A percentile compares a stretch with the other conserved stretches of the same genome.
These are phyloP conservation scores for Xanthoconium stramineum DNA, from an alignment of 768 basidiomycete species.

Conservation along the genomic window DNA sequence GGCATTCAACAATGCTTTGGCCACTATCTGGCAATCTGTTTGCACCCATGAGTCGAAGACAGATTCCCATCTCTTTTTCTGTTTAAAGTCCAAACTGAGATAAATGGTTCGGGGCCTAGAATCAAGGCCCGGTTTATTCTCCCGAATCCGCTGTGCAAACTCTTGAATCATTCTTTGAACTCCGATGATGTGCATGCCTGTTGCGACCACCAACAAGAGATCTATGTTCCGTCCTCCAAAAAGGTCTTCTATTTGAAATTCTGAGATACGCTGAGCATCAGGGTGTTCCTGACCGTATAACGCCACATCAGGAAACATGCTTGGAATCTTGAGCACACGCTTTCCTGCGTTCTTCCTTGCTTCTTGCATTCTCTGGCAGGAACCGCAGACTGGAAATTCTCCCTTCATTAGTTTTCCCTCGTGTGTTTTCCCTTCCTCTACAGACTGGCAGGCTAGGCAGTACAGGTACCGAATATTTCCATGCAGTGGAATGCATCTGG, in stretches of 20 bases:
- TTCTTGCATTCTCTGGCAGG: neutral
- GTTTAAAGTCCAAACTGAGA: slow-evolving; percentile 4
- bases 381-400: neutral
- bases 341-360: neutral
- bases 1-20: neutral
- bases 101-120: neutral
- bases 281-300: slow-evolving; percentile 10
- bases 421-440: neutral
- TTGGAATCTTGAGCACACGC: neutral
- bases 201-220: slow-evolving; percentile 9
- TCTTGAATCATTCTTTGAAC: slow-evolving; percentile 5
- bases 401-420: neutral
- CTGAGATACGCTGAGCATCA: neutral
- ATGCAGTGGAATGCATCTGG: slow-evolving; percentile 5
- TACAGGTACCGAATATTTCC: slow-evolving; percentile 6
- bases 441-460: slow-evolving; percentile 2
- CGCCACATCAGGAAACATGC: slow-evolving; percentile 7
- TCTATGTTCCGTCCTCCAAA: neutral
- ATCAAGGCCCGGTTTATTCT: no score
- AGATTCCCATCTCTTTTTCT: slow-evolving; percentile 1
- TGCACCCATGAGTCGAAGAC: slow-evolving; percentile 6
- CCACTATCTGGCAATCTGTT: slow-evolving; percentile 8
- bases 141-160: neutral
- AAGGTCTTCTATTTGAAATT: slow-evolving; percentile 6
- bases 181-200: slow-evolving; percentile 12